Evolutionary conservation across 2,329 filamentous ascomycete genomes (phyloP).

Genomic region (Orbilia oligospora): DNA sequence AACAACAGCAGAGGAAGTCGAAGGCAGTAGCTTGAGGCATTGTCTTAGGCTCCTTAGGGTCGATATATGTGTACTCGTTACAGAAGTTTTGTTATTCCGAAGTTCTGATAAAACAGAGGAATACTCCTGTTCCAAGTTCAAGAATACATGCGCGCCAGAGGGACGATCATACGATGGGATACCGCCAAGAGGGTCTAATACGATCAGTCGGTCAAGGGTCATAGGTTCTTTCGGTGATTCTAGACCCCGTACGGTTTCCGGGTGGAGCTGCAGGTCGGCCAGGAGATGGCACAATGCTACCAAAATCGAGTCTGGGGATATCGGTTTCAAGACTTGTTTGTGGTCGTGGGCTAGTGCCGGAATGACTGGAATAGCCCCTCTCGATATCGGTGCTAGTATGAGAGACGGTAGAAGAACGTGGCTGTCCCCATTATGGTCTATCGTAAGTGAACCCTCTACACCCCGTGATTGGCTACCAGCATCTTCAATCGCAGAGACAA

Average conservation of each 20-base stretch:
- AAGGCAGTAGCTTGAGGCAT: slow-evolving; percentile 81
- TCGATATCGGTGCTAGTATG: slow-evolving; percentile 76
- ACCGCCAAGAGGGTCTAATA: slow-evolving; percentile 88
- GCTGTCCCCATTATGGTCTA: slow-evolving; percentile 67
- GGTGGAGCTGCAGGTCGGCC: slow-evolving; percentile 71
- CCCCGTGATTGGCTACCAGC: slow-evolving; percentile 59
- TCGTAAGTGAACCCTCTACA: slow-evolving; percentile 62
- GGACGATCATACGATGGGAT: slow-evolving; percentile 78
- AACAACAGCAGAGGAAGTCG: slow-evolving; percentile 87
- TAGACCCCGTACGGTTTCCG: slow-evolving; percentile 65
- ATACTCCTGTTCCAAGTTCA: slow-evolving; percentile 95
- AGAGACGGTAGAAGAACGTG: slow-evolving; percentile 68
- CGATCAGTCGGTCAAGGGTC: slow-evolving; percentile 84
- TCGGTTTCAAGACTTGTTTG: slow-evolving; percentile 67
- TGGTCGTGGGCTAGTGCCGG: slow-evolving; percentile 75
- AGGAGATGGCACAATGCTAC: slow-evolving; percentile 83
- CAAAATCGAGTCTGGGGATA: slow-evolving; percentile 76
- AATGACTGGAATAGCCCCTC: slow-evolving; percentile 80
- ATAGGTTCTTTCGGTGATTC: slow-evolving; percentile 67
- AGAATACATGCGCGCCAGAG: slow-evolving; percentile 81
- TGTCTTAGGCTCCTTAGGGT: slow-evolving; percentile 82
- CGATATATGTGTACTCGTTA: slow-evolving; percentile 71
- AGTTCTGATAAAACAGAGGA: slow-evolving; percentile 77
- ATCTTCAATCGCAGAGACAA: slow-evolving; percentile 62
- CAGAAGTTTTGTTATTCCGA: slow-evolving; percentile 65